phyloP scores from a whole-genome alignment of 129 eudicot genomes.

The Flaveria robusta region DNA sequence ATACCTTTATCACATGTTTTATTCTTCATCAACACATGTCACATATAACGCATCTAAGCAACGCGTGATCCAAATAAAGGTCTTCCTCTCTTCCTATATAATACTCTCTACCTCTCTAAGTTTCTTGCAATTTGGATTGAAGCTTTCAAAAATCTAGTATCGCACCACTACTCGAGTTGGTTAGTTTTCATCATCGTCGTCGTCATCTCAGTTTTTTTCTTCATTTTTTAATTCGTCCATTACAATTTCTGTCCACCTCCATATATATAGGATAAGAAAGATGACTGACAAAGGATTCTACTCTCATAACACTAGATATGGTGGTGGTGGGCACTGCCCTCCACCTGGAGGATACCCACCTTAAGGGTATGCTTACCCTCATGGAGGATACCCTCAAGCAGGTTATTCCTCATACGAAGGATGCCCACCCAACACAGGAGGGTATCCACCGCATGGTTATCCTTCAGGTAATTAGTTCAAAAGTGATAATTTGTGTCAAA shows the following conservation, averaged over 20 bases:
- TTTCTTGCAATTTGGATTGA: constrained; percentile 12
- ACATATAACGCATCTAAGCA: background rate
- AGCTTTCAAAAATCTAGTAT: constrained; percentile 11
- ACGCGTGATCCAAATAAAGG: constrained; percentile 25
- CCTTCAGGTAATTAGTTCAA: constrained; percentile 1
- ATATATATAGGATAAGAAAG: constrained; percentile 12
- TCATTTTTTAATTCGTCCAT: background rate
- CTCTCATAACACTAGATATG: constrained; percentile 45
- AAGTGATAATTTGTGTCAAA: background rate
- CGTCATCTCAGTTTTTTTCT: no score
- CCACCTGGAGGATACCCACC: constrained; percentile 39
- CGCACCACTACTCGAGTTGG: constrained; percentile 3
- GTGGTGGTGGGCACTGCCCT: constrained; percentile 42
- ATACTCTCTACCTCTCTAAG: background rate
- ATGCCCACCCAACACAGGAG: constrained; percentile 9
- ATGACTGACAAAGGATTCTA: constrained; percentile 58
- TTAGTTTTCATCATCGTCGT: constrained; percentile 19
- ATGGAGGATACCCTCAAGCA: constrained; percentile 35
- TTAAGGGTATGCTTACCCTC: constrained; percentile 45
- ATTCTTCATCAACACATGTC: constrained; percentile 16
- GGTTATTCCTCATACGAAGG: constrained; percentile 24
- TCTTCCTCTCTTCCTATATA: constrained; percentile 27
- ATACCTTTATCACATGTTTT: constrained; percentile 13
- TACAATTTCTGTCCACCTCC: background rate
- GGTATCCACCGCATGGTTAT: constrained; percentile 17